Base-by-base conservation (phyloP, 192 early-diverging fungal genomes). In the Backusella mclennaniae region DNA sequence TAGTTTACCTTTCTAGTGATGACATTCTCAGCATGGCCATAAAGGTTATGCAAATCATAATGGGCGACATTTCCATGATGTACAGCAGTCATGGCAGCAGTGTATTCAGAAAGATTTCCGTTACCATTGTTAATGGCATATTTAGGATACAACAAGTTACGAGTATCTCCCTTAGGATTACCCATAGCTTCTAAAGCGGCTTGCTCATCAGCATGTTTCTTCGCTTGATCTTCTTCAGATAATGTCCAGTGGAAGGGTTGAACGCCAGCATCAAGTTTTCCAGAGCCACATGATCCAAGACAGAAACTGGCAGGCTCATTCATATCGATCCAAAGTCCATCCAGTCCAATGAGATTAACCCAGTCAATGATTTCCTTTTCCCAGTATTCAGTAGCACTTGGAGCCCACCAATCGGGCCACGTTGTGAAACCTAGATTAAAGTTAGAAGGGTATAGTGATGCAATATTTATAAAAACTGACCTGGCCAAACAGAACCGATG, bases 301-400 rank as follows among this genome's bases (percentile, higher is more conserved):
- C 91, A 92, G 67, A 92, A 92, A 75, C 82, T 89, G 12, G 85
- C 79, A 2, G 90, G 84, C 75, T 91, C 91, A 76, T 92, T 92
- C 91, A 92, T 92, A 66, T 92, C 91, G 35, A 92, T 89, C 91
- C 91, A 92, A 49, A 91, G 44, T 35, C 77, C 77, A 46, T 79
- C 77, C 35, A 79, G 53, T 11, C 66, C 66, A 21, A 79, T 59
- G 21, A 67, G 53, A 29, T 66, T 69, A 1, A 79, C 53, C 66
- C 73, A 79, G 35, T 74, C 74, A 9, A 76, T 74, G 8, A 92
- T 75, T 75, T 87, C 88, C 5, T 79, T 80, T 17, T 73, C 66
- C 80, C 87, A 91, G 81, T 89, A 88, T 7, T 73, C 76, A 0
- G 77, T 82, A 2, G 82, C 82, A 17, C 89, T 90, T 15, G 77